Evolutionary conservation across 2,329 filamentous ascomycete species (phyloP).

Genomic region (Colletotrichum cordylinicola): DNA sequence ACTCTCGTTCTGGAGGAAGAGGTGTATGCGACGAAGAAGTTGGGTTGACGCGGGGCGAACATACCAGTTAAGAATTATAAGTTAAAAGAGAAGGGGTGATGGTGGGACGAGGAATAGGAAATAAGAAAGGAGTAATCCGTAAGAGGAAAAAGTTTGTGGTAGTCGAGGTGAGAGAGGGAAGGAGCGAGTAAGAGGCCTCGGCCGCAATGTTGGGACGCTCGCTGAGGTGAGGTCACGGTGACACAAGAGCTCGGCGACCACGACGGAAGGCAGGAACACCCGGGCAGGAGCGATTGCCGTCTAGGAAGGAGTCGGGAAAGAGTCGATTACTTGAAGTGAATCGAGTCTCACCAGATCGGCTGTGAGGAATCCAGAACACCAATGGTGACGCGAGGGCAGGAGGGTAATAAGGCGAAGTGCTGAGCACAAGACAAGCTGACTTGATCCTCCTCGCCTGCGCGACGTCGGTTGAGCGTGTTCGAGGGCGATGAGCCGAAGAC

Average conservation of each 20-base stretch:
- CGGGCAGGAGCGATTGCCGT: neutral
- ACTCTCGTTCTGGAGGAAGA: neutral
- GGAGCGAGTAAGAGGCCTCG: neutral
- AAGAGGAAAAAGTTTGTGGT: neutral
- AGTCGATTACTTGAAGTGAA: neutral
- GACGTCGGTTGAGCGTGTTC: slow-evolving; percentile 3
- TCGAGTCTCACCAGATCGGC: neutral
- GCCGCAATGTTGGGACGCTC: neutral
- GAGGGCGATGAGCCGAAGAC: slow-evolving; percentile 2
- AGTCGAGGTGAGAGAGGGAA: neutral
- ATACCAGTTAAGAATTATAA: neutral
- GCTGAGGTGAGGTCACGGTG: slow-evolving; percentile 2
- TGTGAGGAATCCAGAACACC: slow-evolving; percentile 1
- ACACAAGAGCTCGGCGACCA: slow-evolving; percentile 9
- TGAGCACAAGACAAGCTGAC: neutral
- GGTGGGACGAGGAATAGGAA: neutral
- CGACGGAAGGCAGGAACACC: slow-evolving; percentile 11
- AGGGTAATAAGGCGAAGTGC: neutral
- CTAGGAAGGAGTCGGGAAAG: neutral
- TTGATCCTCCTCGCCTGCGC: neutral
- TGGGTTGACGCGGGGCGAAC: neutral
- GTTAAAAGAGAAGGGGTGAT: neutral
- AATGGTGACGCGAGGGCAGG: neutral
- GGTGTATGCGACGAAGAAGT: neutral
- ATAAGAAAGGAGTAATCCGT: neutral